phyloP scores from a whole-genome alignment of 768 basidiomycete genomes.

The Steccherinum ochraceum region DNA sequence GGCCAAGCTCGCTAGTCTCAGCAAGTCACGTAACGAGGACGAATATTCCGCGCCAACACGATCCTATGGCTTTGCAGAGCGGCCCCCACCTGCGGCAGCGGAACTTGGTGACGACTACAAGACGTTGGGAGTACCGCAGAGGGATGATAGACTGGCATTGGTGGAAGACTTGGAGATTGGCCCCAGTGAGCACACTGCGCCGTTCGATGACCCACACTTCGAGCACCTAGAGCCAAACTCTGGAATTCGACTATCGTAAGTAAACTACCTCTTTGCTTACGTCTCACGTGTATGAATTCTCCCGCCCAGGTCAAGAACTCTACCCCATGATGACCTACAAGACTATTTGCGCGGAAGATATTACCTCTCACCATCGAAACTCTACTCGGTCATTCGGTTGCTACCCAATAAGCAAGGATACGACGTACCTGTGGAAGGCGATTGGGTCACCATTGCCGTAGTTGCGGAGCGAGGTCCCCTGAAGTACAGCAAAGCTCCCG shows the following conservation, averaged over 20 bases:
- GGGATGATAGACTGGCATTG: slow-evolving; percentile 63
- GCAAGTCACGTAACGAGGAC: slow-evolving; percentile 4
- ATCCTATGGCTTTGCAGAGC: slow-evolving; percentile 18
- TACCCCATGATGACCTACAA: slow-evolving; percentile 74
- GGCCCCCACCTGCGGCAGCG: slow-evolving; percentile 1
- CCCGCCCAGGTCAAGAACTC: slow-evolving; percentile 52
- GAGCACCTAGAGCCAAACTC: slow-evolving; percentile 86
- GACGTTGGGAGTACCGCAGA: slow-evolving; percentile 8
- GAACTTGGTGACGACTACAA: background rate
- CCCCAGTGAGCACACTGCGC: slow-evolving; percentile 67
- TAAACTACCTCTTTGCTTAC: slow-evolving; percentile 12
- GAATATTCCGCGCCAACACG: slow-evolving; percentile 6
- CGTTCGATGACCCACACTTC: slow-evolving; percentile 71
- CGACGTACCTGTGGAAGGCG: slow-evolving; percentile 86
- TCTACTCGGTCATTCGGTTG: slow-evolving; percentile 82
- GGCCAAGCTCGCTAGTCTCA: slow-evolving; percentile 39
- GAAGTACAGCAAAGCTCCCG: slow-evolving; percentile 64
- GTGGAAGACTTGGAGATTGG: slow-evolving; percentile 76
- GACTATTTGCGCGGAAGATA: slow-evolving; percentile 79
- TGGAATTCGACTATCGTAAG: slow-evolving; percentile 76
- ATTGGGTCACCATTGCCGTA: slow-evolving; percentile 95
- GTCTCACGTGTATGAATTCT: background rate
- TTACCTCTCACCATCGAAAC: slow-evolving; percentile 79
- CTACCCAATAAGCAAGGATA: slow-evolving; percentile 77
- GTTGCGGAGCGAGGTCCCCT: slow-evolving; percentile 86